Conservation (phyloP, 2,329 filamentous ascomycete genomes). For the Whalleya microplaca region DNA sequence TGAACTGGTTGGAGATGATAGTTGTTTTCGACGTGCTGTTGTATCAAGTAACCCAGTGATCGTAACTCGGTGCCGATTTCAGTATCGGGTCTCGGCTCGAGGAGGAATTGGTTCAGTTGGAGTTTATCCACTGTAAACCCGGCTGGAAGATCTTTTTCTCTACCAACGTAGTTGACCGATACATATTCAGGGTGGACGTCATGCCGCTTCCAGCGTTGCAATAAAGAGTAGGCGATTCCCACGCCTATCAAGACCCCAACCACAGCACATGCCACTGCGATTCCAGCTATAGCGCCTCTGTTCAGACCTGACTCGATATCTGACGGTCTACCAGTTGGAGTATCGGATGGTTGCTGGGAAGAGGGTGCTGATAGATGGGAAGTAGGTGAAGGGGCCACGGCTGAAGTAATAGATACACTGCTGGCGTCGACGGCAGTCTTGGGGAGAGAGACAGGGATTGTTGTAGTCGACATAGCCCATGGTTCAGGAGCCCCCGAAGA, state of each 20-base stretch:
- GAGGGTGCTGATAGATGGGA: not conserved
- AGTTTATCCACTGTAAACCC: slow-evolving; percentile 7
- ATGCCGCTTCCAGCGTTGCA: slow-evolving; percentile 27
- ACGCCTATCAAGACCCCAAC: slow-evolving; percentile 19
- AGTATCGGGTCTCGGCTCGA: slow-evolving; percentile 42
- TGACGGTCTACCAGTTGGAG: not conserved
- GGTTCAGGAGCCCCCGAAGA: not conserved
- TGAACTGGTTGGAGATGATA: slow-evolving; percentile 40
- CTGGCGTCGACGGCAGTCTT: not conserved
- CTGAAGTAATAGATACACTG: not conserved
- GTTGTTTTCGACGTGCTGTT: slow-evolving; percentile 45
- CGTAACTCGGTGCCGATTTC: slow-evolving; percentile 40
- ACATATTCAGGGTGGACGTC: slow-evolving; percentile 11
- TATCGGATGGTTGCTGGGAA: not conserved
- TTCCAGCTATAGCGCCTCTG: slow-evolving; percentile 19
- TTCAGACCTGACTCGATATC: slow-evolving; percentile 8
- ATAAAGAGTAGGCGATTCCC: slow-evolving; percentile 29
- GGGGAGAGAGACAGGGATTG: not conserved
- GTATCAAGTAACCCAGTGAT: slow-evolving; percentile 41
- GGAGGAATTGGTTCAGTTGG: slow-evolving; percentile 41
- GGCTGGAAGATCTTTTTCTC: slow-evolving; percentile 25
- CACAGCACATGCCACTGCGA: slow-evolving; percentile 22
- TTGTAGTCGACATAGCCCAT: not conserved
- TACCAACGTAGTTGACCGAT: slow-evolving; percentile 9
- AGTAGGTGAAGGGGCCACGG: not conserved